phyloP scores from a whole-genome alignment of 441 rosid species.

The Gossypium schwendimanii region DNA sequence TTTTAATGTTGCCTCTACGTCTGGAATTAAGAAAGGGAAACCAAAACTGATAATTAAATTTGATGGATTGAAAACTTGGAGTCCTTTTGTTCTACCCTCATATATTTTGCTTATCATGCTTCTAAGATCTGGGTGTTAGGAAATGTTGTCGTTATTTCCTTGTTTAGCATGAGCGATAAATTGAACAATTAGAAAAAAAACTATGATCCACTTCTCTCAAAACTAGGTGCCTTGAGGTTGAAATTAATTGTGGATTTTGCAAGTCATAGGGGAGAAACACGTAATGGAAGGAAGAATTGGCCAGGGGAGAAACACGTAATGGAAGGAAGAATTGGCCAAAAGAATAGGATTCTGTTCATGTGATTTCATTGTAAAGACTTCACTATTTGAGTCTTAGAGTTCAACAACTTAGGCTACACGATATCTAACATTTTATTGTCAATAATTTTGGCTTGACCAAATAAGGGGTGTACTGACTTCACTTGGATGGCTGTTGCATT shows the following conservation, averaged over 20 bases:
- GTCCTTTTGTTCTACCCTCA: background rate
- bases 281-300: background rate
- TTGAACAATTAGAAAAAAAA: background rate
- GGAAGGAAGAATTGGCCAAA: background rate
- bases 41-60: background rate
- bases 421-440: background rate
- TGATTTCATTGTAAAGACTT: background rate
- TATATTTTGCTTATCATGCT: background rate
- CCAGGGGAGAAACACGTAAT: background rate
- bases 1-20: background rate
- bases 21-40: background rate
- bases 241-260: background rate
- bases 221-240: background rate
- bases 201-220: background rate
- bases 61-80: background rate
- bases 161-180: background rate
- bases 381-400: background rate
- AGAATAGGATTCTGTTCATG: background rate
- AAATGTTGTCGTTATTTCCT: background rate
- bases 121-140: background rate
- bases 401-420: background rate
- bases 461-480: background rate
- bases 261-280: background rate
- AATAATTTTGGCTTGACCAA: background rate
- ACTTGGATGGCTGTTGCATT: background rate